Percentiles rank a stretch among this genome's conserved stretches.
These are phyloP conservation scores for Acacia acuminata DNA, from an alignment of 306 rosid genomes.

Conservation along the genomic window DNA sequence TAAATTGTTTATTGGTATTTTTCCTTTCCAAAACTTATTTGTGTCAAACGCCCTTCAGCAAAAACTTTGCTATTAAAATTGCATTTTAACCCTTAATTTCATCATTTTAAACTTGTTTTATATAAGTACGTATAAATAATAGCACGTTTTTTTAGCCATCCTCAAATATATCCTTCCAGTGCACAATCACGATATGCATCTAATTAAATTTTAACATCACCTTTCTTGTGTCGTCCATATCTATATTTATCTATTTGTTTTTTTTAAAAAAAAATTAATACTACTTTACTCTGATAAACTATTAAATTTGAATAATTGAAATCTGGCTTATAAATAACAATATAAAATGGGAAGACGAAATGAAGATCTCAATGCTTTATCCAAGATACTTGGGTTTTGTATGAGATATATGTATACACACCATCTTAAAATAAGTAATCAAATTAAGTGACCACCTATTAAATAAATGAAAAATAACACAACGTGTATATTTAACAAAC, in stretches of 20 bases:
- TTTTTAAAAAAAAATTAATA: not conserved
- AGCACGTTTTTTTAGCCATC: not conserved
- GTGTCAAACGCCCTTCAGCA: accelerated
- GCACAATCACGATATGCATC: not conserved
- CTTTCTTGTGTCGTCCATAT: not conserved
- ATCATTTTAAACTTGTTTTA: not conserved
- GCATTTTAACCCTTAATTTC: too few species aligned
- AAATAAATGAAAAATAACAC: not conserved
- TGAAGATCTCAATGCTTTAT: not conserved
- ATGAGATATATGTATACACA: not conserved
- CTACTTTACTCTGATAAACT: not conserved
- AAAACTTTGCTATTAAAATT: too few species aligned
- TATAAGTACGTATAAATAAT: not conserved
- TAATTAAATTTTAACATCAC: not conserved
- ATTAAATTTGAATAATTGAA: not conserved
- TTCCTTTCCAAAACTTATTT: too few species aligned
- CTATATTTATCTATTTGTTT: not conserved
- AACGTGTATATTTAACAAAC: not conserved
- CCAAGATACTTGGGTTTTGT: not conserved
- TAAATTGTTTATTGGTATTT: too few species aligned
- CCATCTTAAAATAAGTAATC: conserved; percentile 10
- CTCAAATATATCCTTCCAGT: not conserved
- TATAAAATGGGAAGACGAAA: not conserved
- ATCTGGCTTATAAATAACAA: not conserved
- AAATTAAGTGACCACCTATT: conserved; percentile 4